These are phyloP conservation scores for Aspergillus puulaauensis DNA, from an alignment of 2,329 filamentous ascomycete genomes.

Conservation along the genomic window DNA sequence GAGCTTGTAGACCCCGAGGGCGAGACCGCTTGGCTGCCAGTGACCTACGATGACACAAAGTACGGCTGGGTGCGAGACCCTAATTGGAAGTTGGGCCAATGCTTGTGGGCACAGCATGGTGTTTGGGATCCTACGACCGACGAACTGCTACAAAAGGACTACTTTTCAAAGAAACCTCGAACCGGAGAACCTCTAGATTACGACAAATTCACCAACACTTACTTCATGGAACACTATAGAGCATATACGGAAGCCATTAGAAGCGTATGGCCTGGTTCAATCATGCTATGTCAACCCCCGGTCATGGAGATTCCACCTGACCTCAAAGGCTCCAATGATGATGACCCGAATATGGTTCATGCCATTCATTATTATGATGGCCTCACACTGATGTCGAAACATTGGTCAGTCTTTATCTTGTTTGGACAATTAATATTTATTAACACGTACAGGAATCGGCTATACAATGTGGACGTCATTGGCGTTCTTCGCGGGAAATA, in stretches of 20 bases:
- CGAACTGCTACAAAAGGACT: constrained; percentile 75
- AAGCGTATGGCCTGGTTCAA: constrained; percentile 71
- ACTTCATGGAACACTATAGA: constrained; percentile 85
- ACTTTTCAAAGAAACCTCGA: constrained; percentile 76
- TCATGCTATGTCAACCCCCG: constrained; percentile 88
- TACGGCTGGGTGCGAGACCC: constrained; percentile 90
- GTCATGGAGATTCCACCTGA: constrained; percentile 87
- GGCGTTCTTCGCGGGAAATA: constrained; percentile 89
- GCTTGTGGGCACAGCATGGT: constrained; percentile 94
- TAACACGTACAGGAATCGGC: constrained; percentile 64
- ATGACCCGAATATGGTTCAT: constrained; percentile 87
- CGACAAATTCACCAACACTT: constrained; percentile 83
- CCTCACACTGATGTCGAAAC: constrained; percentile 94
- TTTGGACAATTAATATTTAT: neutral
- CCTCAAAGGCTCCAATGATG: constrained; percentile 83
- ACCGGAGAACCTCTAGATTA: constrained; percentile 76
- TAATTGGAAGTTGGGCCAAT: constrained; percentile 89
- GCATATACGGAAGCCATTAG: constrained; percentile 74
- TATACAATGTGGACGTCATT: constrained; percentile 95
- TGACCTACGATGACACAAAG: constrained; percentile 77
- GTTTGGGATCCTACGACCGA: constrained; percentile 86
- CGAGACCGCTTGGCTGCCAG: constrained; percentile 77
- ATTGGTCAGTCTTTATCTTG: constrained; percentile 60
- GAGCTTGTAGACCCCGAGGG: constrained; percentile 85
- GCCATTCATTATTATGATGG: constrained; percentile 97